A percentile compares a stretch with the other conserved stretches of the same genome.
These are phyloP conservation scores for Mycosarcoma maydis DNA, from an alignment of 1,284 basidiomycete genomes.

Conservation along the genomic window DNA sequence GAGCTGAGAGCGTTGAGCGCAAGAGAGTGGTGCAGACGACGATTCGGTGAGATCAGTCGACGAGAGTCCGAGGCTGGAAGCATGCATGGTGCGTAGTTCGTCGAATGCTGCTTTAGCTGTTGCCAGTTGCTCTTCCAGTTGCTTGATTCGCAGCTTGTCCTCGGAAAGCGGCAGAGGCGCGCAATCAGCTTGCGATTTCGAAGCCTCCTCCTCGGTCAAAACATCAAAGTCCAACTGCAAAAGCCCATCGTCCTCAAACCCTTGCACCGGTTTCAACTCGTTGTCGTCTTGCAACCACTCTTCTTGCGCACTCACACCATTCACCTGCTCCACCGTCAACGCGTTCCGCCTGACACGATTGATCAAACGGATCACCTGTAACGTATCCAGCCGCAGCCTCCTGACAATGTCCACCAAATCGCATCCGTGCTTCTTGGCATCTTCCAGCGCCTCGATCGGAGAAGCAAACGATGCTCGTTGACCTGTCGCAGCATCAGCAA, in stretches of 20 bases:
- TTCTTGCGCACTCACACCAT: constrained; percentile 22
- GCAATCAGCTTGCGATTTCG: too few relatives aligned
- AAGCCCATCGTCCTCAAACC: constrained; percentile 62
- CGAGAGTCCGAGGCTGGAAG: constrained; percentile 33
- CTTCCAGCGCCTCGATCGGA: constrained; percentile 48
- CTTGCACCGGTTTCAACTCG: constrained; percentile 60
- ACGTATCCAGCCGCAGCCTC: constrained; percentile 49
- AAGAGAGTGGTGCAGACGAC: neutral
- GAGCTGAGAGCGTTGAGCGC: constrained; percentile 11
- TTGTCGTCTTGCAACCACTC: constrained; percentile 49
- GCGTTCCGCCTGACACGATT: constrained; percentile 56
- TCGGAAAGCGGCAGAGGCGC: too few relatives aligned
- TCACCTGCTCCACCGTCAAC: constrained; percentile 24
- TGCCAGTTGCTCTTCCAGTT: constrained; percentile 49
- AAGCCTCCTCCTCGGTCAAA: neutral
- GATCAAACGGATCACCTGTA: constrained; percentile 63
- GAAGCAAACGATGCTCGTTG: constrained; percentile 31
- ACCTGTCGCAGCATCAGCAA: constrained; percentile 12
- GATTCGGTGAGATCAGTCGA: constrained; percentile 22
- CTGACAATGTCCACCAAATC: constrained; percentile 52
- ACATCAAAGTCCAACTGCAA: constrained; percentile 62
- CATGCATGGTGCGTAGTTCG: constrained; percentile 51
- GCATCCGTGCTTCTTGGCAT: constrained; percentile 50
- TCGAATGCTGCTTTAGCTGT: constrained; percentile 43
- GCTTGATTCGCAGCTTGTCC: too few relatives aligned